These are phyloP conservation scores for Tulasnella calospora DNA, from an alignment of 768 basidiomycete genomes.

Conservation along the genomic window DNA sequence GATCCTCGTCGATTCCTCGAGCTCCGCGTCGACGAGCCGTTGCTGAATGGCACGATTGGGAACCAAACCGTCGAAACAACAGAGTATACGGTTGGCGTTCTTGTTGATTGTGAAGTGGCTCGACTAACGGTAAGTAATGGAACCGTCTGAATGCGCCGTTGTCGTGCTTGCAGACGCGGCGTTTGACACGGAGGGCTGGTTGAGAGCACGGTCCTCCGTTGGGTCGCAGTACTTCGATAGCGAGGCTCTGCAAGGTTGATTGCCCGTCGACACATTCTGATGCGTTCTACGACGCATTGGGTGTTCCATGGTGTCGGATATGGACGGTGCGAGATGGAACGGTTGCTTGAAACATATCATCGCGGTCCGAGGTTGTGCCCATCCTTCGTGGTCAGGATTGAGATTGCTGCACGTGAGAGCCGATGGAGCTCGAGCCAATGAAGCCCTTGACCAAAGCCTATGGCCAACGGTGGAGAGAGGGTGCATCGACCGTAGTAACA, in stretches of 20 bases:
- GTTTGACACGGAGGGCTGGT: not conserved
- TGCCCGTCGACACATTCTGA: not conserved
- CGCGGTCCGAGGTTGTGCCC: no score
- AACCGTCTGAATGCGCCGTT: not conserved
- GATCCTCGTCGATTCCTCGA: constrained; percentile 45
- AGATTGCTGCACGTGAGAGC: no score
- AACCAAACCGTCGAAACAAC: not conserved
- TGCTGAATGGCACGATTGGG: constrained; percentile 31
- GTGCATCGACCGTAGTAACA: no score
- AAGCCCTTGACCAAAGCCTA: no score
- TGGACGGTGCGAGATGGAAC: not conserved
- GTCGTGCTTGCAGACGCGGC: not conserved
- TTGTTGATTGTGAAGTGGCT: not conserved
- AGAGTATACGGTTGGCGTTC: not conserved
- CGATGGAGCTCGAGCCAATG: no score
- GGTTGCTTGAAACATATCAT: not conserved
- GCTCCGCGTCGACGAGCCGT: constrained; percentile 45
- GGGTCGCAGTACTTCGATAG: not conserved
- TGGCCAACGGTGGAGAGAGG: no score
- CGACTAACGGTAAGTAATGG: not conserved
- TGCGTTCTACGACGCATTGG: constrained; percentile 17
- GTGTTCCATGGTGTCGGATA: not conserved
- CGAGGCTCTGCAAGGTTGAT: not conserved
- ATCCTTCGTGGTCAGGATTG: no score
- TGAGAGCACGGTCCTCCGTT: not conserved